phyloP scores from a whole-genome alignment of 306 rosid species.

The Trifolium fragiferum region DNA sequence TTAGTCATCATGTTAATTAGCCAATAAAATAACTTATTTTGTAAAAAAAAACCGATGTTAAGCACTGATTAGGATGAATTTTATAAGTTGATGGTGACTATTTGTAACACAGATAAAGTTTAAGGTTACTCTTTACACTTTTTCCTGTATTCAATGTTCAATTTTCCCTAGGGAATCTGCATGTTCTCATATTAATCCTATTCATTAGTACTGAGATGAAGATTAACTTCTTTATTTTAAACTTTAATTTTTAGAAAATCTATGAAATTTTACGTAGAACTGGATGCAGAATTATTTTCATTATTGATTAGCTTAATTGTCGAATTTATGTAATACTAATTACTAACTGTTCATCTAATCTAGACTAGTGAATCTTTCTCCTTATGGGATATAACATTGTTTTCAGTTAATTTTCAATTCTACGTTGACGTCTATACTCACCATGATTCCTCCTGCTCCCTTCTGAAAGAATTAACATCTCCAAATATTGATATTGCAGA shows the following conservation, averaged over 20 bases:
- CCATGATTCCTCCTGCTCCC: constrained; percentile 13
- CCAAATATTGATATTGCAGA: constrained; percentile 57
- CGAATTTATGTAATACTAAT: neutral
- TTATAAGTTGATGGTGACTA: no score
- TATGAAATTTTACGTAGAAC: neutral
- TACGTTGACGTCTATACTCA: constrained; percentile 6
- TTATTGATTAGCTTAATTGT: constrained; percentile 15
- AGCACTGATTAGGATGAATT: neutral
- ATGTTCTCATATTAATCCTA: neutral
- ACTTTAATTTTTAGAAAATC: neutral
- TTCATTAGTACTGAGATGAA: neutral
- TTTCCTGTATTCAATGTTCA: neutral
- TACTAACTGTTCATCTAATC: constrained; percentile 7
- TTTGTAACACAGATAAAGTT: no score
- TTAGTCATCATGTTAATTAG: neutral
- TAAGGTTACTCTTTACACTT: neutral
- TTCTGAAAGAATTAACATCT: constrained; percentile 33
- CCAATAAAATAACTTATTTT: neutral
- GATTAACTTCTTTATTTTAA: neutral
- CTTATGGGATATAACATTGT: constrained; percentile 17
- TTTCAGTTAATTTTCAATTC: constrained; percentile 26
- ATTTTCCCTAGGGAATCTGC: constrained; percentile 23
- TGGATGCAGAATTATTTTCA: constrained; percentile 2
- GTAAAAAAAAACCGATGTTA: neutral
- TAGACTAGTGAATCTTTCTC: constrained; percentile 31